Percentiles rank a stretch among this genome's conserved stretches.
Conservation (phyloP, 2,329 filamentous ascomycete genomes). For the Pleomassaria siparia region DNA sequence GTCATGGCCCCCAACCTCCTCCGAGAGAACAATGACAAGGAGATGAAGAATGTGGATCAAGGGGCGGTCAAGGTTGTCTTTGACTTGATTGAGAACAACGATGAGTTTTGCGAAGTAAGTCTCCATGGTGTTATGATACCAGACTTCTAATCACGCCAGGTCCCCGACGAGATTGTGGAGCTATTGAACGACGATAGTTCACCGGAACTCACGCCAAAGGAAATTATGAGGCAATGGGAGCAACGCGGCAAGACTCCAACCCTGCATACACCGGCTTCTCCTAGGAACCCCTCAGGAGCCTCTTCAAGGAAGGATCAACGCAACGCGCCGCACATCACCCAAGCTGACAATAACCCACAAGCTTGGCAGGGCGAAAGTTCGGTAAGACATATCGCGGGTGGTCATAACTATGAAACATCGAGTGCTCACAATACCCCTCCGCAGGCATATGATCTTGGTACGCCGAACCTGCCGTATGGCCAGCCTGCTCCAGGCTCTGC, state of each 20-base stretch:
- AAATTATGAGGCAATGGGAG: conserved; percentile 91
- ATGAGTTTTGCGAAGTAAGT: conserved; percentile 94
- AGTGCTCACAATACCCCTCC: conserved; percentile 31
- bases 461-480: conserved; percentile 38
- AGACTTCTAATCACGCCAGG: conserved; percentile 56
- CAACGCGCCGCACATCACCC: conserved; percentile 59
- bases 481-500: conserved; percentile 35
- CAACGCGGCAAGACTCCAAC: conserved; percentile 70
- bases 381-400: conserved; percentile 68
- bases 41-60: conserved; percentile 76
- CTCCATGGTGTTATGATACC: not conserved
- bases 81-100: conserved; percentile 86
- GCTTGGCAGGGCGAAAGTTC: conserved; percentile 82
- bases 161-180: conserved; percentile 86
- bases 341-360: conserved; percentile 85
- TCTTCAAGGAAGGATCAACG: conserved; percentile 55
- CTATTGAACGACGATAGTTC: conserved; percentile 82
- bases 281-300: conserved; percentile 46
- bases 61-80: conserved; percentile 91
- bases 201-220: conserved; percentile 91
- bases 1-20: conserved; percentile 97
- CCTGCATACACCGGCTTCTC: conserved; percentile 49
- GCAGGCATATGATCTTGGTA: conserved; percentile 32
- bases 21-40: conserved; percentile 61
- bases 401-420: conserved; percentile 14